phyloP scores from a whole-genome alignment of 257 asterid species.

The Ballota nigra region DNA sequence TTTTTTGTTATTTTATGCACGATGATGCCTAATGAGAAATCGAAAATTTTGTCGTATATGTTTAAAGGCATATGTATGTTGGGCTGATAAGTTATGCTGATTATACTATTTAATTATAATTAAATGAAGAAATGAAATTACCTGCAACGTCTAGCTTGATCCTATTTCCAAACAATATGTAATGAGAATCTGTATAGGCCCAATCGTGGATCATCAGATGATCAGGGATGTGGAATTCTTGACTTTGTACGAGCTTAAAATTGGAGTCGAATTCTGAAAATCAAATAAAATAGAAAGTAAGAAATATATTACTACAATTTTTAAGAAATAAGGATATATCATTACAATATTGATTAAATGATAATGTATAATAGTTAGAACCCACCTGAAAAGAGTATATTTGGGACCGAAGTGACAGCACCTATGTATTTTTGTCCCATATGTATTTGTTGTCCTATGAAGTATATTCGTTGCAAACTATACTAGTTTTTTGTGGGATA shows the following conservation, averaged over 20 bases:
- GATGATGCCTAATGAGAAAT: background rate
- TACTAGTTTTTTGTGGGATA: too few species aligned
- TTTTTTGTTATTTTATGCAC: constrained; percentile 16
- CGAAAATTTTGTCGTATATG: background rate
- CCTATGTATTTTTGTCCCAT: constrained; percentile 18
- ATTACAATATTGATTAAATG: background rate
- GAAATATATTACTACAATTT: background rate
- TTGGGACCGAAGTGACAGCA: background rate
- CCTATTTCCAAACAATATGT: constrained; percentile 86
- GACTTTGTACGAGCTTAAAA: constrained; percentile 65
- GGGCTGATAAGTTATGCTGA: background rate
- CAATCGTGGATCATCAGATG: constrained; percentile 98
- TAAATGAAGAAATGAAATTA: too few species aligned
- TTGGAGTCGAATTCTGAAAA: constrained; percentile 71
- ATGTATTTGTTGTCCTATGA: constrained; percentile 3
- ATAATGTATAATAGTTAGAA: background rate
- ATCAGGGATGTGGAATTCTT: constrained; percentile 78
- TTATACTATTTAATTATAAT: background rate
- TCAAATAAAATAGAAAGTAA: background rate
- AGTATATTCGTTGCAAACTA: constrained; percentile 16
- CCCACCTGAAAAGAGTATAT: background rate
- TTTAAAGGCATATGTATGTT: background rate
- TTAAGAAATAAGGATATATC: background rate
- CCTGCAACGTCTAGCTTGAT: constrained; percentile 88
- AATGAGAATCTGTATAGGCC: constrained; percentile 86